Conservation (phyloP, 2,329 filamentous ascomycete species). For the Venturia asperata region DNA sequence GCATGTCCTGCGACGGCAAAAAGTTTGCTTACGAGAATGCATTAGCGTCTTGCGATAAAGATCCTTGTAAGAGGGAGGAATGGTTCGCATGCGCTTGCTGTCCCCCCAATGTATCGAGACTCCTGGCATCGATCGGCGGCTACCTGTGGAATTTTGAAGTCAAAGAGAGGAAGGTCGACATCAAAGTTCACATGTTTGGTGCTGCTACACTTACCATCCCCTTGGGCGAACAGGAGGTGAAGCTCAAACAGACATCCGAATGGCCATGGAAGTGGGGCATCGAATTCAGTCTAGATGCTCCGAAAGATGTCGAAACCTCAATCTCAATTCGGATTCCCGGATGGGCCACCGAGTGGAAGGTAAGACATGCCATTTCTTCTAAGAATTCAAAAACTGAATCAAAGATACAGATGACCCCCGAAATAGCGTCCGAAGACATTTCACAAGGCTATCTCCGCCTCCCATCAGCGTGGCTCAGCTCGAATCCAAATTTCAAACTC, state of each 20-base stretch:
- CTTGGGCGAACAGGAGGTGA: conserved; percentile 30
- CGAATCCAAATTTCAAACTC: conserved; percentile 40
- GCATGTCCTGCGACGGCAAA: conserved; percentile 50
- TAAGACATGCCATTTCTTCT: conserved; percentile 22
- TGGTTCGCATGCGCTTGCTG: conserved; percentile 58
- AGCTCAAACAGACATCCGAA: conserved; percentile 45
- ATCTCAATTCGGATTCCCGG: conserved; percentile 48
- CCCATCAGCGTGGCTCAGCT: conserved; percentile 34
- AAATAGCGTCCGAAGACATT: conserved; percentile 28
- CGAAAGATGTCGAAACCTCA: conserved; percentile 30
- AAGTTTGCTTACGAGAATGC: conserved; percentile 58
- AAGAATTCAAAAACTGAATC: background rate
- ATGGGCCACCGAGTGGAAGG: conserved; percentile 39
- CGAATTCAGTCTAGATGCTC: conserved; percentile 37
- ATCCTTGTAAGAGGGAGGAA: conserved; percentile 44
- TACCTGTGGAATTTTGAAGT: conserved; percentile 46
- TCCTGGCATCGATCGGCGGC: conserved; percentile 51
- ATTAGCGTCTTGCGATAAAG: conserved; percentile 46
- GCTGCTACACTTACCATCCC: conserved; percentile 41
- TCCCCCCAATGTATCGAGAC: conserved; percentile 51
- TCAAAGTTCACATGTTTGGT: conserved; percentile 53
- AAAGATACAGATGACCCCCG: conserved; percentile 31
- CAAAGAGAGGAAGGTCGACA: conserved; percentile 26
- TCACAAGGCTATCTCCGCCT: conserved; percentile 47
- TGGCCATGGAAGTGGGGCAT: conserved; percentile 54